Base-by-base conservation (phyloP, 192 early-diverging fungal species). In the Umbelopsis ramanniana region DNA sequence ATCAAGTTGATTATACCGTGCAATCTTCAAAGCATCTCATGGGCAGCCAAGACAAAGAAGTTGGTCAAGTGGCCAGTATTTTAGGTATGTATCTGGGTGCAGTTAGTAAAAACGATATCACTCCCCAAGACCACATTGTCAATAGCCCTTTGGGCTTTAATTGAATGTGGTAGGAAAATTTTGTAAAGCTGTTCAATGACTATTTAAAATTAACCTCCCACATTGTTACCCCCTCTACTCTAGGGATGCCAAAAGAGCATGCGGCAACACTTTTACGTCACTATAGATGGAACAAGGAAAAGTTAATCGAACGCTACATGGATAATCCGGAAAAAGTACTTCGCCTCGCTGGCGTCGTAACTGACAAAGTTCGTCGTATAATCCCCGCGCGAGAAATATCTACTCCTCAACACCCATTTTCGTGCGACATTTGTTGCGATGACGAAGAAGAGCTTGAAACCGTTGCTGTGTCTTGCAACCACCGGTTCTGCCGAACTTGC, bases 371-470 rank as follows among this genome's bases (percentile, higher is more conserved):
- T 17, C 45, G 54, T 19, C 29, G 37, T 5, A 71, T 85, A 11
- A 67, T 83, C 17, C 52, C n/a, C 2, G 74, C 70, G 8, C 54
- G 50, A 24, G 75, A 81, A 29, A 69, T 78, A 11, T 76, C 77
- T 15, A 75, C 76, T 1, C 24, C 53, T 24, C 14, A 37, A 23
- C 14, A 72, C 14, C 55, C 71, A 38, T 96, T 97, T 75, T 79
- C 81, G 52, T 99, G 98, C 83, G 92, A 92, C 33, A 95, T 99
- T 73, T 99, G 98, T 85, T 98, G 88, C 79, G 84, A 86, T 54
- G 92, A 93, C 68, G 86, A 85, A 45, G 81, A 82, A 45, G 73
- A 76, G 6, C 70, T 88, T 12, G 77, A 85, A 46, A 91, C 90
- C 9, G 75, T 96, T 35, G 90, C 90, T n/a, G 79, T 97, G 53